These are phyloP conservation scores for Scheffersomyces segobiensis DNA, from an alignment of 1,139 yeast genomes.

Conservation along the genomic window DNA sequence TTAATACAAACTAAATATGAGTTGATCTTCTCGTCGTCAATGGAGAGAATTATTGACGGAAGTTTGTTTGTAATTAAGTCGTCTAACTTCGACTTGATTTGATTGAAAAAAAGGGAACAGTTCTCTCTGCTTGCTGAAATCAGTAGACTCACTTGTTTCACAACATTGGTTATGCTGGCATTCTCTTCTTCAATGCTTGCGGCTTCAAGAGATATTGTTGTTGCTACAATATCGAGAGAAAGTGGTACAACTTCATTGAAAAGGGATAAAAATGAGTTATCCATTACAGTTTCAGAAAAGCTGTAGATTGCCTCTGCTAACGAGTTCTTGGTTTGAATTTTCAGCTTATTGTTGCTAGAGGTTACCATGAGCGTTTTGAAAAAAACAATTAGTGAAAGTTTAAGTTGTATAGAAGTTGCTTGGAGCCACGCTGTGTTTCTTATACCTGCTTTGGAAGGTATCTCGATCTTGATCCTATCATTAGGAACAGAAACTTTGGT, in stretches of 20 bases:
- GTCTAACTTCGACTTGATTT: slow-evolving; percentile 20
- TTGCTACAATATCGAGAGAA: slow-evolving; percentile 30
- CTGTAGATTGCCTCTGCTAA: slow-evolving; percentile 22
- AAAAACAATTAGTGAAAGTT: slow-evolving; percentile 39
- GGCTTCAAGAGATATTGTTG: slow-evolving; percentile 12
- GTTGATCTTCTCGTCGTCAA: slow-evolving; percentile 35
- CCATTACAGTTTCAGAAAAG: slow-evolving; percentile 24
- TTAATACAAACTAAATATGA: slow-evolving; percentile 29
- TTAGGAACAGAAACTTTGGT: slow-evolving; percentile 4
- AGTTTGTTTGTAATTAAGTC: slow-evolving; percentile 28
- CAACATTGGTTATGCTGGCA: background rate
- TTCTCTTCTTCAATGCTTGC: slow-evolving; percentile 5
- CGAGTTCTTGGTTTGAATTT: slow-evolving; percentile 24
- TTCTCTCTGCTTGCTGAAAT: background rate
- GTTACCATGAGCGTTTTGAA: slow-evolving; percentile 25
- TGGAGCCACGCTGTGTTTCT: slow-evolving; percentile 62
- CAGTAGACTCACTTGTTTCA: background rate
- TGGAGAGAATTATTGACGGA: slow-evolving; percentile 23
- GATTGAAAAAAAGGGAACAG: slow-evolving; percentile 8
- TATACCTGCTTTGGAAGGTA: background rate
- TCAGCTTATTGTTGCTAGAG: slow-evolving; percentile 10
- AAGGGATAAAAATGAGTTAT: slow-evolving; percentile 32
- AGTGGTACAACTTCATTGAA: slow-evolving; percentile 33
- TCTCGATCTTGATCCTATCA: slow-evolving; percentile 5
- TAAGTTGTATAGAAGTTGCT: slow-evolving; percentile 65